These are phyloP conservation scores for Funneliformis mosseae DNA, from an alignment of 192 early-diverging fungal genomes.

Conservation along the genomic window DNA sequence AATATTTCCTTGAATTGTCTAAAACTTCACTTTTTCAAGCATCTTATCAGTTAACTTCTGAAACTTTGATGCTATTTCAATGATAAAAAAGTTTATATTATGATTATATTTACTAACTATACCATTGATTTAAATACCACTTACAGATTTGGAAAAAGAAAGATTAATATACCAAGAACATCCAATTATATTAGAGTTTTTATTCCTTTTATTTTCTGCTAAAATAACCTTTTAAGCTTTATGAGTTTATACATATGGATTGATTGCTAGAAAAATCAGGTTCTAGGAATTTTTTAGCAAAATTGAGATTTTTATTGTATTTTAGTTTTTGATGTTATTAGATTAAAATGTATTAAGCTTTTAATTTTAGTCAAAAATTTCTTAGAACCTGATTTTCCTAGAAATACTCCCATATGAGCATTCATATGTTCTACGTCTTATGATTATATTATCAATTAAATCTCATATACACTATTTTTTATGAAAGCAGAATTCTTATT, in stretches of 20 bases:
- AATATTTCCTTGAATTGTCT: background rate
- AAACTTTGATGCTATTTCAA: background rate
- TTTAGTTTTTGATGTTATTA: too few species aligned
- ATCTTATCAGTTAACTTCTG: background rate
- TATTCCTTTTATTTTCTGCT: background rate
- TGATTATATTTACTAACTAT: background rate
- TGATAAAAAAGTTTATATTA: background rate
- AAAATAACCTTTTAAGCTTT: constrained; percentile 3
- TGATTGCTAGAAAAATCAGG: too few species aligned
- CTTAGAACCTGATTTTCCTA: too few species aligned
- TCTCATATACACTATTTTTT: background rate
- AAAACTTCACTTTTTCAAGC: background rate
- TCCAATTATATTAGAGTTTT: too few species aligned
- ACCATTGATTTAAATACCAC: background rate
- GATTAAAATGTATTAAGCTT: too few species aligned
- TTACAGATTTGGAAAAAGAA: background rate
- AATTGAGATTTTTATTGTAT: too few species aligned
- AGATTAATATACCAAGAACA: background rate
- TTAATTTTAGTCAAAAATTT: too few species aligned
- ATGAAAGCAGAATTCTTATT: background rate
- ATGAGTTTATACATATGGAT: background rate
- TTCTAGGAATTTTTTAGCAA: too few species aligned
- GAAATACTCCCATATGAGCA: too few species aligned
- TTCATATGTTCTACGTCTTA: background rate
- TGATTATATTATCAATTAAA: background rate